Evolutionary conservation across 352 stramenopile genomes (phyloP).

Genomic region (Phytophthora crassamura): DNA sequence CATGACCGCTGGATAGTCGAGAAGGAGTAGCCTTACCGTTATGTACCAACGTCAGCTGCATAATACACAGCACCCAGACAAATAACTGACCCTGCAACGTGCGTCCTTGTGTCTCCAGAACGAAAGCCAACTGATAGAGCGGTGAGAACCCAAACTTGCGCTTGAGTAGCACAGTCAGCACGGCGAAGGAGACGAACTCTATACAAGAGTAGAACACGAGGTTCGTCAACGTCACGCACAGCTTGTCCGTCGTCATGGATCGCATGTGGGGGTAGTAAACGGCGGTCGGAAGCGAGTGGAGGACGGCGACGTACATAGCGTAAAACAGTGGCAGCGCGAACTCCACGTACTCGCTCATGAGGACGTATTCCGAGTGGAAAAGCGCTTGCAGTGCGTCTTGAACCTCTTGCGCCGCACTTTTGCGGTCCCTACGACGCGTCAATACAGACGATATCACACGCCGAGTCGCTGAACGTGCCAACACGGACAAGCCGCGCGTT

Average conservation of each 20-base stretch:
- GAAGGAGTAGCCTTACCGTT: conserved; percentile 16
- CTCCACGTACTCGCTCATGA: conserved; percentile 36
- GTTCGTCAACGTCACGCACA: background rate
- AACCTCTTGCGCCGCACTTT: background rate
- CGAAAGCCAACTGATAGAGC: conserved; percentile 41
- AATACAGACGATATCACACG: background rate
- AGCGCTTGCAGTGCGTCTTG: conserved; percentile 22
- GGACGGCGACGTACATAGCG: conserved; percentile 17
- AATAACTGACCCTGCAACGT: conserved; percentile 32
- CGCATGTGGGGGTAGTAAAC: conserved; percentile 30
- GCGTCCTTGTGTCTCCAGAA: conserved; percentile 36
- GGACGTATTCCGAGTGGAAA: conserved; percentile 35
- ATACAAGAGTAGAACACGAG: conserved; percentile 22
- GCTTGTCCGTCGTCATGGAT: background rate
- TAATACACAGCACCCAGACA: conserved; percentile 29
- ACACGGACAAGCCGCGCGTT: too few species aligned
- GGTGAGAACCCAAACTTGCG: conserved; percentile 26
- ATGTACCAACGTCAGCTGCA: conserved; percentile 37
- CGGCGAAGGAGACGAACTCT: conserved; percentile 30
- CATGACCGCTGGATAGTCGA: too few species aligned
- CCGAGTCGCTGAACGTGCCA: too few species aligned
- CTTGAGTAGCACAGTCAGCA: conserved; percentile 9
- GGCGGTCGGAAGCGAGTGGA: conserved; percentile 29
- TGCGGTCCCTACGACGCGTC: background rate
- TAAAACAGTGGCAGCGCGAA: conserved; percentile 35